phyloP scores from a whole-genome alignment of 2,329 filamentous ascomycete species.

The Aspergillus awamori region DNA sequence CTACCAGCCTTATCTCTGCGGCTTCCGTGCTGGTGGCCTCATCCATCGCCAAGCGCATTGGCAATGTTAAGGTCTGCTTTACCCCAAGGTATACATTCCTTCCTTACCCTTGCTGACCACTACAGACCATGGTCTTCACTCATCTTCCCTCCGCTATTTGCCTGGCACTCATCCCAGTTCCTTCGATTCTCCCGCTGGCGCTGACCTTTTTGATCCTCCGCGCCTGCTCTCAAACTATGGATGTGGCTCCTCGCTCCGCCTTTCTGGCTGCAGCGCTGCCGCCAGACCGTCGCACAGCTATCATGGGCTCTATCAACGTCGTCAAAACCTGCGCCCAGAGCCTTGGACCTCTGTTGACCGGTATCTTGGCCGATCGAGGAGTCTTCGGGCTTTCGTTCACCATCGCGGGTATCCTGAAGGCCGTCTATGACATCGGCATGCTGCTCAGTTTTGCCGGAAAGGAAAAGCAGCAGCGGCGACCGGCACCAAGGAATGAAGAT shows the following conservation, averaged over 20 bases:
- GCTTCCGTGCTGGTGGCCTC: slow-evolving; percentile 54
- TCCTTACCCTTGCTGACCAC: slow-evolving; percentile 8
- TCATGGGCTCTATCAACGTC: slow-evolving; percentile 71
- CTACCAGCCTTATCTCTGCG: slow-evolving; percentile 47
- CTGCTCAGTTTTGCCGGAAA: slow-evolving; percentile 52
- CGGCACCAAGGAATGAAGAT: background rate
- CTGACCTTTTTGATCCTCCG: slow-evolving; percentile 65
- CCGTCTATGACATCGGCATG: slow-evolving; percentile 62
- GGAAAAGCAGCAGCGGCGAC: background rate
- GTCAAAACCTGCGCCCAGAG: slow-evolving; percentile 68
- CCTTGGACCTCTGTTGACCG: slow-evolving; percentile 65
- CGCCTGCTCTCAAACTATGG: slow-evolving; percentile 68
- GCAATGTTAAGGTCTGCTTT: slow-evolving; percentile 49
- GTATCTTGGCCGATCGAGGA: slow-evolving; percentile 59
- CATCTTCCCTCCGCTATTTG: slow-evolving; percentile 70
- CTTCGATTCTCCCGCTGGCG: slow-evolving; percentile 56
- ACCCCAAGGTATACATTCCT: slow-evolving; percentile 20
- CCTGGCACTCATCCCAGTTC: slow-evolving; percentile 64
- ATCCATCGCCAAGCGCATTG: slow-evolving; percentile 67
- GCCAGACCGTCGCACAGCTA: slow-evolving; percentile 67
- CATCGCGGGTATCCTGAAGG: slow-evolving; percentile 65
- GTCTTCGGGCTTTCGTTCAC: slow-evolving; percentile 67
- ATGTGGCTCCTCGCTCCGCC: slow-evolving; percentile 68
- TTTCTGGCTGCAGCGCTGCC: slow-evolving; percentile 69
- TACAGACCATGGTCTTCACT: slow-evolving; percentile 74